A percentile compares a stretch with the other conserved stretches of the same genome.
Evolutionary conservation across 2,329 filamentous ascomycete species (phyloP).

Genomic region (Microthyrium microscopicum): DNA sequence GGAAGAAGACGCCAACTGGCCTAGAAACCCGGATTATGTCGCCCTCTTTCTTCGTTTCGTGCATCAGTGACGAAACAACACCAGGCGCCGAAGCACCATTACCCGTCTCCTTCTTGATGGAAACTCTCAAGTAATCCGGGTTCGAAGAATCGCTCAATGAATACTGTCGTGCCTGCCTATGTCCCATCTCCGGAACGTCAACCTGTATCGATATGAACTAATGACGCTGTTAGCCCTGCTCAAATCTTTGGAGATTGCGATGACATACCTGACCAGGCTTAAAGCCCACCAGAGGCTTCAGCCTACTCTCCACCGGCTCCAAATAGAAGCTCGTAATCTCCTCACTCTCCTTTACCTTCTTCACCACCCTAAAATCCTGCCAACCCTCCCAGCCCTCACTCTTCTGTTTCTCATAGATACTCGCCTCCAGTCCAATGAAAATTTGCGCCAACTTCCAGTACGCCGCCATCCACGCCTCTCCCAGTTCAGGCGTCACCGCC

Average conservation of each 20-base stretch:
- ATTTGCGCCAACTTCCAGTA: slow-evolving; percentile 60
- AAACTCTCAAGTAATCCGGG: slow-evolving; percentile 50
- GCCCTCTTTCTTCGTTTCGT: slow-evolving; percentile 43
- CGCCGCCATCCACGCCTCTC: slow-evolving; percentile 52
- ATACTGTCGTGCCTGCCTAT: slow-evolving; percentile 54
- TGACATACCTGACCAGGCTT: slow-evolving; percentile 59
- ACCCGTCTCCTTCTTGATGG: slow-evolving; percentile 49
- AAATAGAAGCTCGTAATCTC: slow-evolving; percentile 58
- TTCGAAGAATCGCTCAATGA: slow-evolving; percentile 50
- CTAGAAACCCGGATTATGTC: slow-evolving; percentile 49
- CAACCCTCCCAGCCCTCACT: slow-evolving; percentile 45
- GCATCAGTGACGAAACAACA: slow-evolving; percentile 52
- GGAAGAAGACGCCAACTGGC: slow-evolving; percentile 45
- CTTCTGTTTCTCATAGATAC: slow-evolving; percentile 41
- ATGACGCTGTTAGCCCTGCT: not conserved
- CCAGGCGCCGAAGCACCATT: slow-evolving; percentile 29
- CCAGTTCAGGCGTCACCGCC: slow-evolving; percentile 47
- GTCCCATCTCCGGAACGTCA: slow-evolving; percentile 40
- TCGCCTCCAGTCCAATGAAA: slow-evolving; percentile 48
- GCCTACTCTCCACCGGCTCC: slow-evolving; percentile 43
- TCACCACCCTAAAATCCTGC: slow-evolving; percentile 47
- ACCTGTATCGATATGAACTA: slow-evolving; percentile 15
- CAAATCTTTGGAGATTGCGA: slow-evolving; percentile 28
- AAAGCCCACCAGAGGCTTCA: slow-evolving; percentile 44
- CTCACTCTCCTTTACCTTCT: slow-evolving; percentile 49